These are phyloP conservation scores for Fusarium heterosporum DNA, from an alignment of 2,329 filamentous ascomycete genomes.

Conservation along the genomic window DNA sequence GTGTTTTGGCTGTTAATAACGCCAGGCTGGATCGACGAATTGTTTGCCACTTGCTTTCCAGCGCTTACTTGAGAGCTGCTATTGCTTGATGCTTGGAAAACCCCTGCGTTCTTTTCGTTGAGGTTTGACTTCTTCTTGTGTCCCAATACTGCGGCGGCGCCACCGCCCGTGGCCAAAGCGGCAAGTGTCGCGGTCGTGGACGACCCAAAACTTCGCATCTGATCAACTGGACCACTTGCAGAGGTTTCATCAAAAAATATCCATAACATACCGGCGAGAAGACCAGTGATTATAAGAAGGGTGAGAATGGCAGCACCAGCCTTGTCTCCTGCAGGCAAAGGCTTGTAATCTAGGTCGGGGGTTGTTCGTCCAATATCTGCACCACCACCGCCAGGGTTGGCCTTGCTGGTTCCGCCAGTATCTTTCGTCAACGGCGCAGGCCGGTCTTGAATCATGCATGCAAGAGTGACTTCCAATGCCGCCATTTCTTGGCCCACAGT, in stretches of 20 bases:
- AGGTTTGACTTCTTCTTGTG: slow-evolving; percentile 30
- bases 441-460: slow-evolving; percentile 65
- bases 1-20: slow-evolving; percentile 36
- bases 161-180: slow-evolving; percentile 42
- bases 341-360: slow-evolving; percentile 43
- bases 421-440: slow-evolving; percentile 58
- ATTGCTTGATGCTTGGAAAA: slow-evolving; percentile 31
- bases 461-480: slow-evolving; percentile 72
- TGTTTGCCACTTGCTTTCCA: slow-evolving; percentile 29
- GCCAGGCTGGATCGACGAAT: slow-evolving; percentile 33
- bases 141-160: slow-evolving; percentile 36
- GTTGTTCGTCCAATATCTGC: slow-evolving; percentile 57
- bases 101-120: slow-evolving; percentile 41
- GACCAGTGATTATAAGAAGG: slow-evolving; percentile 63
- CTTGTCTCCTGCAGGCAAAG: slow-evolving; percentile 68
- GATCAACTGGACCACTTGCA: slow-evolving; percentile 49
- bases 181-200: slow-evolving; percentile 35
- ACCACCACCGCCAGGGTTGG: slow-evolving; percentile 60
- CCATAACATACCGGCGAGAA: slow-evolving; percentile 65
- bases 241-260: slow-evolving; percentile 62
- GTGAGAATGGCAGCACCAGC: slow-evolving; percentile 77
- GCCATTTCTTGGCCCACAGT: slow-evolving; percentile 80
- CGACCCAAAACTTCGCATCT: slow-evolving; percentile 47
- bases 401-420: slow-evolving; percentile 69
- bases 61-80: slow-evolving; percentile 38